A percentile compares a stretch with the other conserved stretches of the same genome.
phyloP scores from a whole-genome alignment of 257 asterid species.

The Solanum virginianum region DNA sequence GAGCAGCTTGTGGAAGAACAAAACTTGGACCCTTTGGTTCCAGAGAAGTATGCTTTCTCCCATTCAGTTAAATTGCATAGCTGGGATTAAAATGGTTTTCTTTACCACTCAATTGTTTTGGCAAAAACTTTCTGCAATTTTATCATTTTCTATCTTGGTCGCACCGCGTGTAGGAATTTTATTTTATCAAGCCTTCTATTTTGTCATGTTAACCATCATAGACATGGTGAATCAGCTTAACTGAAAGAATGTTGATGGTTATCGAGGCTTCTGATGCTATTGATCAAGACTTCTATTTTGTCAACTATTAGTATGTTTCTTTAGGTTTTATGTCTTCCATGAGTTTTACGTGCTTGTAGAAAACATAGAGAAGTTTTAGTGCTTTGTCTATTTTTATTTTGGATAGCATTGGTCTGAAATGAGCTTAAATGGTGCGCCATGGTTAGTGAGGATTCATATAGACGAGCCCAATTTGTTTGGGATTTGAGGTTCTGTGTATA shows the following conservation, averaged over 20 bases:
- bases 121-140: neutral
- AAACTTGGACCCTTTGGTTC: conserved; percentile 41
- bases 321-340: neutral
- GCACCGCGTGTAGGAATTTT: neutral
- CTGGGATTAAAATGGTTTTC: neutral
- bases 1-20: conserved; percentile 79
- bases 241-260: neutral
- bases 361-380: neutral
- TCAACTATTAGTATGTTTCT: neutral
- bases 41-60: conserved; percentile 22
- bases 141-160: neutral
- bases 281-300: conserved; percentile 1
- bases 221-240: neutral
- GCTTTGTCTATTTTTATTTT: neutral
- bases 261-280: neutral
- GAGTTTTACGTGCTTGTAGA: neutral
- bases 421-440: neutral
- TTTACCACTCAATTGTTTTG: neutral
- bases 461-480: neutral
- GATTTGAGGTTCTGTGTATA: neutral
- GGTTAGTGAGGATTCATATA: neutral
- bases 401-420: neutral
- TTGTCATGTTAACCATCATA: neutral
- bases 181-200: neutral
- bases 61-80: neutral